Base-by-base conservation (phyloP, 164 flowering plant genomes). In the Buxus sempervirens region DNA sequence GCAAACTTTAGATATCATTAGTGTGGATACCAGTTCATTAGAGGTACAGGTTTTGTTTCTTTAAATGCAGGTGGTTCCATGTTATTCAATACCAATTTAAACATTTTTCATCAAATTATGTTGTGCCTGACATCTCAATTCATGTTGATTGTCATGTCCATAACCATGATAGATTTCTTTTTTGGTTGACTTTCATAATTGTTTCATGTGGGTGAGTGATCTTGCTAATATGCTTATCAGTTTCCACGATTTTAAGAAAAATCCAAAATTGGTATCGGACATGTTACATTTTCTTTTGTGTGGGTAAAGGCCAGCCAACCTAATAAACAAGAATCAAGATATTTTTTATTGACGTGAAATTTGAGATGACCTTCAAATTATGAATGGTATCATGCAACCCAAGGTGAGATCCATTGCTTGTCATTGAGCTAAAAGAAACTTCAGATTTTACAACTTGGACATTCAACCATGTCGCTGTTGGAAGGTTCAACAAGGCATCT, bases 1-100 rank as follows among this genome's bases (percentile, higher is more conserved):
- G 25, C 75, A 70, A 74, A 66, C 70, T 45, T 69, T 88, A 53
- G 84, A 84, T 61, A 63, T 86, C 59, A 74, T 86, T 65, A 77
- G 64, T 57, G 20, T 86, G 53, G 75, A 83, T 72, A 82, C 89
- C 7, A 73, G 70, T 28, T 64, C 69, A 32, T 60, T 83, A 22
- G 76, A 78, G 82, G 94, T 89, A 63, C 55, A 32, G 48, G 5
- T 9, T 20, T 19, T 25, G 51, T 73, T 36, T 48, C n/a, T n/a
- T 53, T 62, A 27, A 38, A 28, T 61, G 54, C 27, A 60, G 60
- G 51, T 18, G 4, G 51, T 45, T 45, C 51, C 14, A 45, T 45
- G 12, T 4, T 32, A 32, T 32, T 32, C 38, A 32, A 7, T 32
- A 32, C 7, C 51, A 45, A 15, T 45, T 45, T 1, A 6, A 45